Conservation (phyloP, 805 yeast species). For the Cyberlindnera veronae region DNA sequence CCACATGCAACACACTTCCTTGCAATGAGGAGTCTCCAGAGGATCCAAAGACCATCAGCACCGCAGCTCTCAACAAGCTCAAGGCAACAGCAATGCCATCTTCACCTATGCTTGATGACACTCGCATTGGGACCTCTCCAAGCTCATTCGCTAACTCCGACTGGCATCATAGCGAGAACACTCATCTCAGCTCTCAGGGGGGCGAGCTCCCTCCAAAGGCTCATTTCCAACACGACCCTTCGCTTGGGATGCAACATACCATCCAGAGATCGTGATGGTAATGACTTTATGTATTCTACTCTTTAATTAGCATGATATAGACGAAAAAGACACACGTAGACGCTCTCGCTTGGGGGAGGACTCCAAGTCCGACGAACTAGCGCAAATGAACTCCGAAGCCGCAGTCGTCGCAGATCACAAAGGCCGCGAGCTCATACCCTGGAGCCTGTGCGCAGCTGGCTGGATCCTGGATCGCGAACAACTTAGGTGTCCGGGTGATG, state of each 20-base stretch:
- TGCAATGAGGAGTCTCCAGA: constrained; percentile 29
- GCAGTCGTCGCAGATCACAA: too few relatives aligned
- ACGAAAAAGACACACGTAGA: not conserved
- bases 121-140: constrained; percentile 16
- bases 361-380: too few relatives aligned
- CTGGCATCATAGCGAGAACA: constrained; percentile 11
- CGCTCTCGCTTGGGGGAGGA: too few relatives aligned
- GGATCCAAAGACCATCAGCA: constrained; percentile 3
- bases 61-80: constrained; percentile 3
- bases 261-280: constrained; percentile 2
- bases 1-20: constrained; percentile 30
- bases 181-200: constrained; percentile 11
- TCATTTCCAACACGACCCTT: constrained; percentile 18
- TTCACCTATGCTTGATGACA: constrained; percentile 20
- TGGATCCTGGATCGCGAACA: too few relatives aligned
- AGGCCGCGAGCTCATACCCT: too few relatives aligned
- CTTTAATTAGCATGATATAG: not conserved
- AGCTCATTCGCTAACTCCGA: constrained; percentile 10
- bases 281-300: not conserved
- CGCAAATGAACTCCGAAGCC: too few relatives aligned
- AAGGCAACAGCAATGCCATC: constrained; percentile 22
- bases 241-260: constrained; percentile 8
- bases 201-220: constrained; percentile 21
- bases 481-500: too few relatives aligned
- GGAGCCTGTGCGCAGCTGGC: too few relatives aligned